Evolutionary conservation across 768 basidiomycete genomes (phyloP).

Genomic region (Leccinum incarnatum): DNA sequence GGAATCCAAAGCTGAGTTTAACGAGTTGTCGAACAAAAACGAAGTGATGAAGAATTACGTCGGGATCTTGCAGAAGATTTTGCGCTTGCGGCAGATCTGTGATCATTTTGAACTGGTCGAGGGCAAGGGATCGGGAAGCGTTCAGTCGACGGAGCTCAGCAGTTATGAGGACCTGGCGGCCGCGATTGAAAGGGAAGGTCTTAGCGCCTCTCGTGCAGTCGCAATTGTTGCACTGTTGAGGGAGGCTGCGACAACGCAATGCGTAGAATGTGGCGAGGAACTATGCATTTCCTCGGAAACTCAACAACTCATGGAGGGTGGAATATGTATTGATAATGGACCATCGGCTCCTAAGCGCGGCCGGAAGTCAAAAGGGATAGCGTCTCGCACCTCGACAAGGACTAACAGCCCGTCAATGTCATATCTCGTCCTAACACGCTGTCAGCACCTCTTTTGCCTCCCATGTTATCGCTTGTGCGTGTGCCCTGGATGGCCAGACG

Average conservation of each 20-base stretch:
- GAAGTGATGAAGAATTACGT: constrained; percentile 99
- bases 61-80: constrained; percentile 93
- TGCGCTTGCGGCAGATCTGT: constrained; percentile 96
- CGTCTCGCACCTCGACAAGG: constrained; percentile 70
- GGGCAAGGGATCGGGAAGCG: constrained; percentile 54
- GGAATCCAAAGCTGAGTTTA: constrained; percentile 91
- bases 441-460: constrained; percentile 91
- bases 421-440: constrained; percentile 79
- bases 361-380: constrained; percentile 50
- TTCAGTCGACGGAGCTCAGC: constrained; percentile 45
- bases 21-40: constrained; percentile 80
- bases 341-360: constrained; percentile 49
- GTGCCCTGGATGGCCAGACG: constrained; percentile 78
- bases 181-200: constrained; percentile 74
- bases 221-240: constrained; percentile 84
- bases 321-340: constrained; percentile 48
- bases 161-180: constrained; percentile 77
- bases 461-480: constrained; percentile 81
- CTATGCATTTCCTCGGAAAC: constrained; percentile 53
- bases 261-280: constrained; percentile 83
- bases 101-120: constrained; percentile 91
- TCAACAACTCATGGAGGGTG: constrained; percentile 39
- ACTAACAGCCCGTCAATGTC: constrained; percentile 66
- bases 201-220: constrained; percentile 69
- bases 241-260: constrained; percentile 86